Evolutionary conservation across 2,329 filamentous ascomycete species (phyloP), one percentile per base, ranked within the genome.

Genomic region (Fusarium concolor): DNA sequence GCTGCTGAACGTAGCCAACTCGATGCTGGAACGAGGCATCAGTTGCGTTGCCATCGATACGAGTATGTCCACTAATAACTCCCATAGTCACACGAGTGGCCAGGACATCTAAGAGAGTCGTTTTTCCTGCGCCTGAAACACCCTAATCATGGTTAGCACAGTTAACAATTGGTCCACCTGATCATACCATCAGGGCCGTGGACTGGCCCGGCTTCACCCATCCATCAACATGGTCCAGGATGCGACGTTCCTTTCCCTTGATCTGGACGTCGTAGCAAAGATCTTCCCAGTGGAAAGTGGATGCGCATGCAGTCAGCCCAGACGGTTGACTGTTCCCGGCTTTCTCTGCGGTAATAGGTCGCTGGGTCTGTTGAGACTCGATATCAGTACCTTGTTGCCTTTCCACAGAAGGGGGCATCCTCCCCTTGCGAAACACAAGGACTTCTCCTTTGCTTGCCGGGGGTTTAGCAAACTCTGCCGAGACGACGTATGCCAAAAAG

Each of bases 121-220:
- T 93, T 75, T 93, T 93, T 47, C 91, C 91, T 33, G 91, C 91
- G 67, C 91, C 90, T 46, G 87, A 90, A 10, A 90, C 89, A 76
- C 90, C 85, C 79, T 81, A 24, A 6, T 24, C 6, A 24, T 24
- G 22, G 22, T 24, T 24, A 24, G 22, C 22, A 24, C 22, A 24
- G 22, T 24, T 24, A 24, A 24, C 22, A 24, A 24, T 24, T 24
- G 22, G 22, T 24, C 22, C 22, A 24, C 4, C 22, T 24, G 22
- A 24, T 24, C 22, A 20, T 14, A 49, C 52, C 55, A 58, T 58
- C 14, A 58, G 15, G 11, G 90, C 91, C 15, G 90, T 93, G 31
- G 92, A 79, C 20, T 89, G 91, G 46, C 91, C 91, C 11, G 91
- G 91, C 76, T 92, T 91, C 58, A 93, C 90, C 88, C 90, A 93